Conservation (phyloP, 768 basidiomycete genomes). For the Rhodotorula diobovata region DNA sequence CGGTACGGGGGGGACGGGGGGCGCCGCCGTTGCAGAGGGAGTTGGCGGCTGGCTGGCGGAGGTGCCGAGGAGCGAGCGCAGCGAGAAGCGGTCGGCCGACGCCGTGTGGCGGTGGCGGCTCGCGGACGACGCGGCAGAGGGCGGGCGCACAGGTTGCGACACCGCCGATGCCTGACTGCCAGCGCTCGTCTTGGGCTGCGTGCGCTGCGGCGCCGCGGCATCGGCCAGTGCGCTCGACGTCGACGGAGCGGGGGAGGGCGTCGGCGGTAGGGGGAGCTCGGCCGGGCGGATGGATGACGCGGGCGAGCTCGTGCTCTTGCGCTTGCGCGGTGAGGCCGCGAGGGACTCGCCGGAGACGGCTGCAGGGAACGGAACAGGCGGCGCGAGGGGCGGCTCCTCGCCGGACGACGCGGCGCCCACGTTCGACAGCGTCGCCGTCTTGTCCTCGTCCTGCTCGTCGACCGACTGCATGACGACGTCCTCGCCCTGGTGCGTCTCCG, state of each 20-base stretch:
- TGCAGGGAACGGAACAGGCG: background rate
- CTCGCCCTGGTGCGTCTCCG: constrained; percentile 22
- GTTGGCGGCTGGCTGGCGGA: constrained; percentile 14
- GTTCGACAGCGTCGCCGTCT: background rate
- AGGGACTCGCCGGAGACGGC: too few relatives aligned
- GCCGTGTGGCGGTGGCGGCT: constrained; percentile 28
- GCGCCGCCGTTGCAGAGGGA: background rate
- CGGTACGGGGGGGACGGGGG: background rate
- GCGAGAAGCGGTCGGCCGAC: constrained; percentile 40
- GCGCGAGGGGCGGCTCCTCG: background rate
- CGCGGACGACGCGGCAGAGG: constrained; percentile 18
- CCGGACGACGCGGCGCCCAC: background rate
- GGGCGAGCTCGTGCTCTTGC: constrained; percentile 37
- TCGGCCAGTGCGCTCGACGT: background rate
- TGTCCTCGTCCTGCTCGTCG: constrained; percentile 3
- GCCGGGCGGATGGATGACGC: constrained; percentile 2
- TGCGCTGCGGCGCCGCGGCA: background rate
- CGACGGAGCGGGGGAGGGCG: background rate
- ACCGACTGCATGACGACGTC: constrained; percentile 29
- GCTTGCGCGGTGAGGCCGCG: constrained; percentile 23
- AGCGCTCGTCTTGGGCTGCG: constrained; percentile 12
- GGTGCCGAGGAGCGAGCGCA: constrained; percentile 37
- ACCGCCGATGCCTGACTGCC: constrained; percentile 5
- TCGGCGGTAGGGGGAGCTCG: background rate
- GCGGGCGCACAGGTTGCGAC: constrained; percentile 1